Evolutionary conservation across 2,329 filamentous ascomycete species (phyloP), one percentile per base, ranked within the genome.

Genomic region (Fusarium hainanense): DNA sequence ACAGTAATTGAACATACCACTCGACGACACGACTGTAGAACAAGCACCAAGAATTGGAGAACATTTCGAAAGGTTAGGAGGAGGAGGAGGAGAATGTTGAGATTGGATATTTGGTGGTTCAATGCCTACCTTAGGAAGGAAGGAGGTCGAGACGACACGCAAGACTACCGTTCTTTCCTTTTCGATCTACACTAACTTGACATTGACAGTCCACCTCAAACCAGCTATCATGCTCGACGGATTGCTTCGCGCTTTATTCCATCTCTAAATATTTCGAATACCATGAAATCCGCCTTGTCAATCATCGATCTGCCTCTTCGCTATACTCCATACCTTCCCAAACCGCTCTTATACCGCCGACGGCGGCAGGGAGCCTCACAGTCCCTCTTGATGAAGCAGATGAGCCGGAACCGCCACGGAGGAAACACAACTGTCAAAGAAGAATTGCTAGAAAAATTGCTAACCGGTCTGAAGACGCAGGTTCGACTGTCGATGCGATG

Each of bases 91-190:
- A 20, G 10, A 0, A 20, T 5, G 42, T 34, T 5, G 32, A 48
- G 14, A 21, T 21, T 21, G 21, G 21, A 30, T 8, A 41, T n/a
- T n/a, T 12, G 18, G 20, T 34, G 37, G 51, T 63, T 13, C 27
- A 54, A 30, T 25, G 10, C 1, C 34, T 37, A 37, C 16, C 10
- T n/a, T 4, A 11, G 32, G 13, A 37, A 23, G 28, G 34, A 28
- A 28, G 18, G 34, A 58, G 7, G 50, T 44, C 63, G 23, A 40
- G 46, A 50, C 40, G 21, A 51, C 67, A 64, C 49, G 60, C 54
- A 28, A 20, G 11, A 32, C 11, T 18, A 27, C 12, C 30, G 40
- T 47, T 46, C 30, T n/a, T 58, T 23, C 16, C 11, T 27, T 21
- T 48, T 16, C 14, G 20, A 27, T 9, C 16, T 4, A 49, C 34